Evolutionary conservation across 73 alveolate species (phyloP), one percentile per base, ranked within the genome.

Genomic region (Effrenium voratum): DNA sequence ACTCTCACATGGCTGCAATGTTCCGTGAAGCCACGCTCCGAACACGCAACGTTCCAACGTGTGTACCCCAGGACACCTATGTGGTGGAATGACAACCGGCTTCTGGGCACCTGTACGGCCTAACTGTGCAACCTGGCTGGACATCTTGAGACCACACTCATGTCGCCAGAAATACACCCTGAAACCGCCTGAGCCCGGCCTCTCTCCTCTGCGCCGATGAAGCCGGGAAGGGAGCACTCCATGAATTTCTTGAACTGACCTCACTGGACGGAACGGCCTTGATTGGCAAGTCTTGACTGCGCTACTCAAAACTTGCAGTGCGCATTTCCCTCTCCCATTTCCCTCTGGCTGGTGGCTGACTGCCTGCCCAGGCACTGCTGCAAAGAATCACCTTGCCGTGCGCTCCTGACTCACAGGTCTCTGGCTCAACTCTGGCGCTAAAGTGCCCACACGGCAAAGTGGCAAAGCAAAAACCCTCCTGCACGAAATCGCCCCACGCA

Each of bases 401-500:
- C 30, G n/a, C 47, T 40, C 94, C 94, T 40, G 80, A 28, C 76
- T 5, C 19, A 19, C 36, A 46, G 30, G 34, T 13, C 41, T 79
- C 43, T 43, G 22, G 30, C 28, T 30, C 43, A 43, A 41, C 52
- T 77, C 50, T 41, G 22, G n/a, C 34, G 43, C 43, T 28, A 32
- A 8, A 43, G 45, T 36, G 84, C 84, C 22, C n/a, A 28, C 10
- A 43, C 49, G 49, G 8, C n/a, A 32, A 5, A 3, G 26, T 68
- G 15, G 15, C 32, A 4, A 13, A 40, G 85, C 84, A 38, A 40
- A 5, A 26, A 43, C 3, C 22, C 57, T 26, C 95, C 95, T 88
- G 95, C 95, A 44, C 95, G 95, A 45, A 88, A 88, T 72, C 41
- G 30, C 1, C 95, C 95, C 8, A 73, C 85, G 38, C 95, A 88